A percentile compares a stretch with the other conserved stretches of the same genome.
phyloP scores from a whole-genome alignment of 371 early-diverging fungal genomes.

The Mortierella sp. region DNA sequence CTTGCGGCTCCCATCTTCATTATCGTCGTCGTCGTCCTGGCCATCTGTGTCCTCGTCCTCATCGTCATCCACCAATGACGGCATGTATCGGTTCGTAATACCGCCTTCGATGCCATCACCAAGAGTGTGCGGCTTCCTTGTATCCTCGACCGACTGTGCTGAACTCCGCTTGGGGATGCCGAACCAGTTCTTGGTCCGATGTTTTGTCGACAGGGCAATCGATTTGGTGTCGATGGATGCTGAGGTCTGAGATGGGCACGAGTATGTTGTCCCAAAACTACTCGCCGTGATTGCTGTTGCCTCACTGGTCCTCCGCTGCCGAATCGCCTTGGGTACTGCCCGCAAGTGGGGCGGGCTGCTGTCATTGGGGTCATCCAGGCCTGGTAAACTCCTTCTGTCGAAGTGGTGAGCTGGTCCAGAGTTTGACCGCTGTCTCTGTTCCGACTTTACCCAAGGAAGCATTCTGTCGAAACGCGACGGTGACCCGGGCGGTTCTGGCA shows the following conservation, averaged over 20 bases:
- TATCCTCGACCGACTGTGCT: conserved; percentile 22
- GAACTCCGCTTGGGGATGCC: conserved; percentile 30
- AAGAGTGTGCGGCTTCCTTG: conserved; percentile 40
- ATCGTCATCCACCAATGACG: conserved; percentile 20
- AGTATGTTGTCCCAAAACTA: conserved; percentile 19
- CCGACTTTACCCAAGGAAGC: conserved; percentile 35
- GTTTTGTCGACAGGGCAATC: conserved; percentile 2
- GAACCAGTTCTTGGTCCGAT: conserved; percentile 41
- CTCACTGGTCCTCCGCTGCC: conserved; percentile 34
- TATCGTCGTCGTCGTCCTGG: conserved; percentile 28
- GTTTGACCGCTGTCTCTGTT: conserved; percentile 33
- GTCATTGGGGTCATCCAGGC: conserved; percentile 9
- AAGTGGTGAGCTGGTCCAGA: conserved; percentile 40
- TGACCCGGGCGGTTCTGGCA: conserved; percentile 13
- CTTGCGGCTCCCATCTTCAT: conserved; percentile 16
- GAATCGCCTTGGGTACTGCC: not conserved
- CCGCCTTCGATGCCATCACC: conserved; percentile 52
- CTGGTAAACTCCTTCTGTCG: conserved; percentile 17
- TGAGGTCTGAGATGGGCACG: conserved; percentile 7
- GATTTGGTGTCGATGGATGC: not conserved
- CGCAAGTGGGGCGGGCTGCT: not conserved
- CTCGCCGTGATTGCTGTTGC: conserved; percentile 14
- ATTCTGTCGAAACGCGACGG: conserved; percentile 27
- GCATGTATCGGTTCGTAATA: conserved; percentile 18
- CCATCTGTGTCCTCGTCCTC: conserved; percentile 33